phyloP scores from a whole-genome alignment of 225 moss, liverwort and hornwort genomes.

The Asterella californica region DNA sequence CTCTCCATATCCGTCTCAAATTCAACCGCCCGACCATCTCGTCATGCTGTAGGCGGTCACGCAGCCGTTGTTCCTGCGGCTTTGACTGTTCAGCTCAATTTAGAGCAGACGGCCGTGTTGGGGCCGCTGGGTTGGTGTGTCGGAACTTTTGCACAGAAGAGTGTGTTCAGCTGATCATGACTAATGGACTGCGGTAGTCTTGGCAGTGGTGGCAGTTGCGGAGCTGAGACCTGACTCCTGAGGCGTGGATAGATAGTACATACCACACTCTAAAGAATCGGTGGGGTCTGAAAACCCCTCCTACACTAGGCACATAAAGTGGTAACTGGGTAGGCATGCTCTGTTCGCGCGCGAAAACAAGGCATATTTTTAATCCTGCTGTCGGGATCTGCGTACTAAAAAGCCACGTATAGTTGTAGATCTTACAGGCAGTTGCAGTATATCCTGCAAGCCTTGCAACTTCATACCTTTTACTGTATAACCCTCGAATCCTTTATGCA shows the following conservation, averaged over 20 bases:
- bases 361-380: not conserved
- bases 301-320: not conserved
- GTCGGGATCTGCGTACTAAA: not conserved
- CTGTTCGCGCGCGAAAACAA: not conserved
- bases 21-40: not conserved
- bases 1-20: not conserved
- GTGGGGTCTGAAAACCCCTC: not conserved
- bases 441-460: not conserved
- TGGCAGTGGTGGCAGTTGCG: not conserved
- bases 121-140: not conserved
- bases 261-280: conserved; percentile 7
- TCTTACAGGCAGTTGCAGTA: conserved; percentile 3
- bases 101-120: not conserved
- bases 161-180: too few relatives aligned
- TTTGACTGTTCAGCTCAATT: not conserved
- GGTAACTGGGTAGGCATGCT: not conserved
- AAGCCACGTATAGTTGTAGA: not conserved
- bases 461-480: conserved; percentile 1
- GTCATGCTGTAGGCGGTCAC: not conserved
- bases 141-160: not conserved
- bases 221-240: not conserved
- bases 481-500: not conserved
- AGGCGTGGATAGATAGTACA: not conserved
- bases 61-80: not conserved
- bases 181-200: not conserved